Base-by-base conservation (phyloP, 1,284 basidiomycete species). In the Abortiporus biennis region DNA sequence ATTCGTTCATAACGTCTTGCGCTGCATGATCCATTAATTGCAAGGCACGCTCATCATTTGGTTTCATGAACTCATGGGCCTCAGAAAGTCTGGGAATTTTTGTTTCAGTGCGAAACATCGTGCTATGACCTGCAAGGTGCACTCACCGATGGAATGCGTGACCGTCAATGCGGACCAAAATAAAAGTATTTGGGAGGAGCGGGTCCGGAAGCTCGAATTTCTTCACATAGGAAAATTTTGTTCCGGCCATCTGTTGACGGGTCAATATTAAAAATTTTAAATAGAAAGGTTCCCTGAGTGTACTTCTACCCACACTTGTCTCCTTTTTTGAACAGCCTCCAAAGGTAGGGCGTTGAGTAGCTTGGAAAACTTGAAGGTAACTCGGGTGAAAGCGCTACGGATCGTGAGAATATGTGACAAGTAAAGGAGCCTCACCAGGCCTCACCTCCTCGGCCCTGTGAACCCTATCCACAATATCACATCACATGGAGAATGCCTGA, bases 11-110 rank as follows among this genome's bases (percentile, higher is more conserved):
- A 25, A 96, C 75, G 34, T 79, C 69, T 49, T 72, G 71, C 0
- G 96, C 95, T 0, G 93, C 91, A 45, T 78, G 75, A 59, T 99
- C 94, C 95, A 99, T 98, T 31, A 99, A 74, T 49, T 83, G 65
- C 5, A 99, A 71, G 0, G 94, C 95, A 15, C 80, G 74, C 27
- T 75, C 63, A 63, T 99, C 95, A 63, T 98, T 99, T 0, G 95
- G 95, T 57, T 98, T 99, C 21, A 63, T 59, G 57, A 98, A 98
- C 0, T 61, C 57, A 57, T 99, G 94, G 13, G 72, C 71, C 15
- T 88, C 82, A 0, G 92, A 91, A 60, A 99, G 92, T 42, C 92
- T 93, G 54, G 12, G n/a, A 8, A 6, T 1, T 19, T 9, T 6
- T 20, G 34, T 29, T 36, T 15, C 20, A 13, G 29, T 20, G 17